Base-by-base conservation (phyloP, 495 filamentous ascomycete genomes). In the Trichocladium uniseriatum region DNA sequence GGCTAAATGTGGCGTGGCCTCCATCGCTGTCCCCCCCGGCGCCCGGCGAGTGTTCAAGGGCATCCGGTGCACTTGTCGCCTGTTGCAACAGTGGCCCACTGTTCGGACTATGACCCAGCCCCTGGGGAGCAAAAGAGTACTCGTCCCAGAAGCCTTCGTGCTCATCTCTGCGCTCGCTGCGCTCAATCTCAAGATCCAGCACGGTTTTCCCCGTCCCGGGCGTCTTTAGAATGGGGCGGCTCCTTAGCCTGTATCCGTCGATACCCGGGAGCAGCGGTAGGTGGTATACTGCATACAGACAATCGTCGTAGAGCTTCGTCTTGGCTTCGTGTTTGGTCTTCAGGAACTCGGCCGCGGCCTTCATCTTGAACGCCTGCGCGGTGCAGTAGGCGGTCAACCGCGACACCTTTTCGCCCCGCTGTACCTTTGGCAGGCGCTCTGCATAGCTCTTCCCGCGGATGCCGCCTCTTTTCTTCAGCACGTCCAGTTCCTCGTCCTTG, bases 241-340 rank as follows among this genome's bases (percentile, higher is more conserved):
- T 96, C 52, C 87, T 75, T 37, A 97, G 65, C 41, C 92, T 74
- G 60, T 87, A 95, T 6, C 94, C 92, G 29, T 92, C 87, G 37
- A 71, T 74, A 0, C 92, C 94, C 6, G 85, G 83, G 42, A 97
- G 69, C 41, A 99, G 64, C 8, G 92, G 92, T 21, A 95, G 70
- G 69, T 97, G 90, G 65, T 97, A 99, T 27, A 91, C 92, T 5
- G 81, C 85, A 58, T 99, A 99, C 16, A 99, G 74, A 60, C 94
- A 97, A 61, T 99, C 94, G 65, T 97, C 94, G 65, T 99, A 99
- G n/a, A 97, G 75, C 65, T 99, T 99, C 35, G 90, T 94, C 69
- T 86, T 80, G 0, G 89, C 94, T n/a, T 83, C 83, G 75, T 99
- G 92, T 60, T 80, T 80, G 38, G 83, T 87, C 61, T 84, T 86